These are phyloP conservation scores for Penicillium samsonianum DNA, from an alignment of 495 filamentous ascomycete genomes.

Conservation along the genomic window DNA sequence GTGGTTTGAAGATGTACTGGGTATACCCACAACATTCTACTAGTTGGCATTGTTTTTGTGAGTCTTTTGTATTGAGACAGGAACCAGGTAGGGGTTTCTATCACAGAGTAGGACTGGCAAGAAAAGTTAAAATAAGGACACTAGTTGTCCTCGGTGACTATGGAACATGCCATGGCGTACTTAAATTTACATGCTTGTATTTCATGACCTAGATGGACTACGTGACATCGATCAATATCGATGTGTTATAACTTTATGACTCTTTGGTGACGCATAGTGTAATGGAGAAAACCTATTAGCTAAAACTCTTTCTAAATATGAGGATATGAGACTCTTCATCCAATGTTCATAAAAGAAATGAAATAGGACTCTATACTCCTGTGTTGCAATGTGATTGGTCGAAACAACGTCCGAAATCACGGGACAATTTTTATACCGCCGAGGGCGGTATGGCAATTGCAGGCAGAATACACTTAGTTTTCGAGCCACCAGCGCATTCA, in stretches of 20 bases:
- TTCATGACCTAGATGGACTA: no score
- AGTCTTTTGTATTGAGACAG: no score
- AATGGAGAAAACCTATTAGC: background rate
- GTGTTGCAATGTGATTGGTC: background rate
- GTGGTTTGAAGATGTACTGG: slow-evolving; percentile 33
- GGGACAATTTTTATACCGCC: slow-evolving; percentile 13
- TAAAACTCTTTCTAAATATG: background rate
- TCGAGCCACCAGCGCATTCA: slow-evolving; percentile 11
- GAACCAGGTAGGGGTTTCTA: no score
- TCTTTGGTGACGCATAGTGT: background rate
- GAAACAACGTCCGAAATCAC: background rate
- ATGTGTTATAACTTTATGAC: background rate
- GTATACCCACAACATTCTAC: slow-evolving; percentile 15
- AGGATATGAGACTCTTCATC: background rate
- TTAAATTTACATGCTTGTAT: no score
- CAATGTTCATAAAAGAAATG: background rate
- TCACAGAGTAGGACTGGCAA: no score
- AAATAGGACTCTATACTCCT: background rate
- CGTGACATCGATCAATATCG: no score
- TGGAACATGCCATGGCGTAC: no score
- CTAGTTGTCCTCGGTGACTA: no score
- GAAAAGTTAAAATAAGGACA: no score
- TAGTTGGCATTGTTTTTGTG: background rate
- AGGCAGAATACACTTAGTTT: slow-evolving; percentile 24
- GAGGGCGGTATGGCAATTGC: slow-evolving; percentile 16